These are phyloP conservation scores for Fusarium sp. DNA, from an alignment of 2,329 filamentous ascomycete genomes.

Conservation along the genomic window DNA sequence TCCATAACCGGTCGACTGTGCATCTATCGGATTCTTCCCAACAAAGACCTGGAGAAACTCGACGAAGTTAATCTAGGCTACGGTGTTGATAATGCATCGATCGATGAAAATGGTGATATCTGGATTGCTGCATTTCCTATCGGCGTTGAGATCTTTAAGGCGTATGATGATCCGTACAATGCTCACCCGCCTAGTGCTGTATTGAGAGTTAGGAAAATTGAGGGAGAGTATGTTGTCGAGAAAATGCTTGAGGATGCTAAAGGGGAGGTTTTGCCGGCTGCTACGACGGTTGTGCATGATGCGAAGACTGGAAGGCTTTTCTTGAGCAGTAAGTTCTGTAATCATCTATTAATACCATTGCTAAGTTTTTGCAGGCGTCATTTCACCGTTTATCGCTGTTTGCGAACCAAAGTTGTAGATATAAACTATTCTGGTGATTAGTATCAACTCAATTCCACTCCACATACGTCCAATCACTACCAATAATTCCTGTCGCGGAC, in stretches of 20 bases:
- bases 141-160: conserved; percentile 18
- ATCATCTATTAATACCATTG: fast-evolving
- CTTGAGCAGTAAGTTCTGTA: conserved; percentile 30
- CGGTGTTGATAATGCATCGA: conserved; percentile 35
- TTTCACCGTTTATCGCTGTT: conserved; percentile 38
- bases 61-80: conserved; percentile 18
- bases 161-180: conserved; percentile 25
- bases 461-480: not conserved
- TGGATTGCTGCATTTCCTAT: conserved; percentile 32
- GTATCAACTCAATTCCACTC: not conserved
- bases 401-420: conserved; percentile 31
- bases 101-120: conserved; percentile 36
- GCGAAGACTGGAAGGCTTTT: conserved; percentile 37
- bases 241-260: conserved; percentile 37
- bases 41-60: conserved; percentile 17
- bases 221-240: conserved; percentile 22
- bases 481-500: too few species aligned
- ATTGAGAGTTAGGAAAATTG: conserved; percentile 12
- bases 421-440: too few species aligned
- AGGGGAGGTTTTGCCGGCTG: conserved; percentile 31
- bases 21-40: conserved; percentile 12
- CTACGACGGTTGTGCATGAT: conserved; percentile 41
- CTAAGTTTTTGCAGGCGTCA: conserved; percentile 26
- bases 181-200: conserved; percentile 10
- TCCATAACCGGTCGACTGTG: conserved; percentile 34